These are phyloP conservation scores for Coemansia brasiliensis DNA, from an alignment of 192 early-diverging fungal genomes.

Conservation along the genomic window DNA sequence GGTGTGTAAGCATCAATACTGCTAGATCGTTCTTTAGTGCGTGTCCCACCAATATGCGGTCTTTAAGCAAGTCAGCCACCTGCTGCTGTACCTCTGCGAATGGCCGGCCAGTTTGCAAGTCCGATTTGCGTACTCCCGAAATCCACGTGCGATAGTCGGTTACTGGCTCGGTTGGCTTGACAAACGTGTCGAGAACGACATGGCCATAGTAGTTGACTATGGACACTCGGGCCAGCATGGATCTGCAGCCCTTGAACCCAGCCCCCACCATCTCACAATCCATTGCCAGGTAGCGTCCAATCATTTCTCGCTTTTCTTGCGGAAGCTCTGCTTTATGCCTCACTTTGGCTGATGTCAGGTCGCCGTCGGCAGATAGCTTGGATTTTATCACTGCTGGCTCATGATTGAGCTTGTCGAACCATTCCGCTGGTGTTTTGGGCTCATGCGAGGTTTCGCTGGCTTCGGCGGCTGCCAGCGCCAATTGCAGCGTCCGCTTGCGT, in stretches of 20 bases:
- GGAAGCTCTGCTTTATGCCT: constrained; percentile 9
- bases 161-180: constrained; percentile 77
- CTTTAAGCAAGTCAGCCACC: constrained; percentile 80
- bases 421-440: constrained; percentile 30
- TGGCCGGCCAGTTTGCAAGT: constrained; percentile 60
- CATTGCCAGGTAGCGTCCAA: constrained; percentile 88
- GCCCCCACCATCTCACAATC: constrained; percentile 99
- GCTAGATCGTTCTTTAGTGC: constrained; percentile 86
- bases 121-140: constrained; percentile 85
- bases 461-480: constrained; percentile 33
- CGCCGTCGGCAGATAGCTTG: constrained; percentile 33
- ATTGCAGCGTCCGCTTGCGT: constrained; percentile 23
- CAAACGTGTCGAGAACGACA: constrained; percentile 80
- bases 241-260: constrained; percentile 75
- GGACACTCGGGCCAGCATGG: constrained; percentile 88
- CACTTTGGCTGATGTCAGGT: constrained; percentile 21
- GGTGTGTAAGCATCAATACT: constrained; percentile 80
- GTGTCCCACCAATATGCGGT: constrained; percentile 89
- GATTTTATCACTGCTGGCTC: constrained; percentile 14
- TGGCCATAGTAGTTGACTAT: constrained; percentile 94
- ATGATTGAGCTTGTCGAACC: constrained; percentile 33
- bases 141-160: constrained; percentile 93
- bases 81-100: constrained; percentile 80
- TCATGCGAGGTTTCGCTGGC: constrained; percentile 6
- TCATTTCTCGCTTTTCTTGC: constrained; percentile 32